Conservation (phyloP, 2,329 filamentous ascomycete species). For the Phialocephala sp. region DNA sequence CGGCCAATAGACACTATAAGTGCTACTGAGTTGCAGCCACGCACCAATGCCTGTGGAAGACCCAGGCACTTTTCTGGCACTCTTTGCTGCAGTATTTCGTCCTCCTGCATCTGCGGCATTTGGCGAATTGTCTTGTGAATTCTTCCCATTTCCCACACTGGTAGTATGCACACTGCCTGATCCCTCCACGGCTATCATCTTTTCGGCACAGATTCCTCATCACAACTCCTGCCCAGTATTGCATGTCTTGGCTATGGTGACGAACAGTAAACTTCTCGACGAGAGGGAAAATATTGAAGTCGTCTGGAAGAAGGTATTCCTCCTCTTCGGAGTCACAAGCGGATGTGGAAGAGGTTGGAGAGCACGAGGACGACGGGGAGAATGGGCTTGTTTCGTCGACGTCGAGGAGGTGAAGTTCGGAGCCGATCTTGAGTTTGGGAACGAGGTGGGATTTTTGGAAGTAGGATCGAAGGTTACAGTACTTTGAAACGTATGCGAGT, state of each 20-base stretch:
- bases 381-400: conserved; percentile 59
- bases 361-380: conserved; percentile 39
- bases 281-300: conserved; percentile 97
- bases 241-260: conserved; percentile 96
- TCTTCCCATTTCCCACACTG: conserved; percentile 99
- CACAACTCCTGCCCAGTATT: conserved; percentile 98
- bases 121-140: conserved; percentile 94
- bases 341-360: conserved; percentile 46
- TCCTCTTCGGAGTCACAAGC: conserved; percentile 58
- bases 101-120: conserved; percentile 91
- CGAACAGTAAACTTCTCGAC: conserved; percentile 98
- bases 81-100: conserved; percentile 99
- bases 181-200: conserved; percentile 91
- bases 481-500: conserved; percentile 96
- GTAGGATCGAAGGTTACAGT: conserved; percentile 93
- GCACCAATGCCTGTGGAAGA: conserved; percentile 98
- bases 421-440: conserved; percentile 86
- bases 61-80: conserved; percentile 98
- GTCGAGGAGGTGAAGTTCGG: conserved; percentile 81
- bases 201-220: conserved; percentile 99
- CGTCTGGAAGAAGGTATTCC: conserved; percentile 87
- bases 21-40: conserved; percentile 63
- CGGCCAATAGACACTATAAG: not conserved
- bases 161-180: conserved; percentile 97
- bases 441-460: conserved; percentile 96